Evolutionary conservation across 192 early-diverging fungal genomes (phyloP), one percentile per base, ranked within the genome.

Genomic region (Umbelopsis isabellina): DNA sequence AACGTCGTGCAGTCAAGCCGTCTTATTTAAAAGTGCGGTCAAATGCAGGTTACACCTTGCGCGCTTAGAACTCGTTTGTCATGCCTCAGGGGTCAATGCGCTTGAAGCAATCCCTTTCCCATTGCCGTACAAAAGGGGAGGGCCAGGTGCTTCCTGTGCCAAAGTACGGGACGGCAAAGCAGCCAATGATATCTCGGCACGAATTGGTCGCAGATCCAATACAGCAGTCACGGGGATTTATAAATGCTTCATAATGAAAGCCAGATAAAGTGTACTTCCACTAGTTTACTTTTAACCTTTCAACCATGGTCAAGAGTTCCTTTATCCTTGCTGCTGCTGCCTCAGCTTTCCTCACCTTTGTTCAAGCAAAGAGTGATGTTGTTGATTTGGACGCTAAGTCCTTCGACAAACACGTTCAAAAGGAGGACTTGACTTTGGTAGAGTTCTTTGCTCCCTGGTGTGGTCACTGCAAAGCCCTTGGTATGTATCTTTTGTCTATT

Each of bases 401-500:
- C 72, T 96, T 96, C 79, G 66, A 82, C 13, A 70, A 75, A 13
- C 85, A 82, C 71, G 82, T 92, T 67, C 73, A 85, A 22, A 75
- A 80, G 3, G 86, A 92, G 78, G 77, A 90, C 11, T 75, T 97
- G 48, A 87, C 91, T 27, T 87, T 98, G 52, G 90, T 98, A 67
- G 91, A 98, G 82, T 98, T 98, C 83, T 98, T 89, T 80, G 96
- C 97, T 41, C 97, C 96, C 37, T 98, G 95, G 97, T 99, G 97
- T 82, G 94, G 95, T 66, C 93, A 99, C 88, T 99, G 97, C 84
- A 94, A 98, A 87, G 84, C 85, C 61, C 81, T 92, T 70, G 87
- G 86, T 87, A 81, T 49, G 70, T 80, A 18, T 58, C 27, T 10
- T 30, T 3, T 46, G 20, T n/a, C 44, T 51, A 12, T 41, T n/a